phyloP scores from a whole-genome alignment of 495 filamentous ascomycete species.

The Articulospora tetracladia region DNA sequence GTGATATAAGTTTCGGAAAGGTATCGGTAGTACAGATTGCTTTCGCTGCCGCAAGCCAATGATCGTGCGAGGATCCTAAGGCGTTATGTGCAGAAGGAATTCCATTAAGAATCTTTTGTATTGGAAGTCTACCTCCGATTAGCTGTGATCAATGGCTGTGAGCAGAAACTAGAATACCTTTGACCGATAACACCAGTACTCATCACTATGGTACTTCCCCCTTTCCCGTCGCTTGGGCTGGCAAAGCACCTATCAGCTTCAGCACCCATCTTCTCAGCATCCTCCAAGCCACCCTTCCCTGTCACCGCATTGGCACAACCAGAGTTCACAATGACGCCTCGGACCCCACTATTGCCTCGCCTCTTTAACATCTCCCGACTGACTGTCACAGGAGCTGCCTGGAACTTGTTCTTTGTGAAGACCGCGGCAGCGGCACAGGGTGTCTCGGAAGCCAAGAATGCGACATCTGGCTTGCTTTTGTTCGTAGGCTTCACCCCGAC shows the following conservation, averaged over 20 bases:
- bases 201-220: slow-evolving; percentile 82
- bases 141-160: not conserved
- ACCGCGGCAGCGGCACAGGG: slow-evolving; percentile 93
- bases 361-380: slow-evolving; percentile 65
- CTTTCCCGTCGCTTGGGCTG: slow-evolving; percentile 47
- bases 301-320: slow-evolving; percentile 98
- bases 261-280: slow-evolving; percentile 78
- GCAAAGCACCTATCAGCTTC: slow-evolving; percentile 66
- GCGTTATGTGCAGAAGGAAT: slow-evolving; percentile 71
- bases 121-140: slow-evolving; percentile 60
- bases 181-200: slow-evolving; percentile 98
- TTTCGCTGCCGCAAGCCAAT: slow-evolving; percentile 83
- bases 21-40: slow-evolving; percentile 99
- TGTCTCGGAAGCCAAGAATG: slow-evolving; percentile 78
- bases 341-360: slow-evolving; percentile 64
- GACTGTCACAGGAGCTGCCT: slow-evolving; percentile 89
- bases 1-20: slow-evolving; percentile 92
- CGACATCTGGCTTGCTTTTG: slow-evolving; percentile 83
- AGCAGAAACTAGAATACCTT: slow-evolving; percentile 44
- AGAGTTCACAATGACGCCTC: slow-evolving; percentile 86
- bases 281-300: slow-evolving; percentile 83
- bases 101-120: slow-evolving; percentile 79
- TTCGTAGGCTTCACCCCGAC: slow-evolving; percentile 93
- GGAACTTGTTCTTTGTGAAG: slow-evolving; percentile 98
- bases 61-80: slow-evolving; percentile 69